Conservation (phyloP, 768 basidiomycete genomes). For the Tulasnella sp. region DNA sequence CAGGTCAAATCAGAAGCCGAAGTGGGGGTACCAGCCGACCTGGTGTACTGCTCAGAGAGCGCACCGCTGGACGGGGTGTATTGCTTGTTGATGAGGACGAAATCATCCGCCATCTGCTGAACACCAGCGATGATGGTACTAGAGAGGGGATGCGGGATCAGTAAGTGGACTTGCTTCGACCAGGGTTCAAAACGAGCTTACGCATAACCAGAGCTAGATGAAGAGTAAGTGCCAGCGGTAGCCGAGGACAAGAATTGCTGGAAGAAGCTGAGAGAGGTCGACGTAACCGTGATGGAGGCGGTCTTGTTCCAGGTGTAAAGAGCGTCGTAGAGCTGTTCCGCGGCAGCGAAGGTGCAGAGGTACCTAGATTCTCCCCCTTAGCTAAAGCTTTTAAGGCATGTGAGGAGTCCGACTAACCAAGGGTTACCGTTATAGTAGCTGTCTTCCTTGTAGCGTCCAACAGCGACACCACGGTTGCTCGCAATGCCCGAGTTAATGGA, state of each 20-base stretch:
- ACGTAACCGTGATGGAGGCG: slow-evolving; percentile 13
- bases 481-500: slow-evolving; percentile 49
- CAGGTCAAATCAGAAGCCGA: slow-evolving; percentile 14
- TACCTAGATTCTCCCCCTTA: slow-evolving; percentile 59
- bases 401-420: slow-evolving; percentile 1
- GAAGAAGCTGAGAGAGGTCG: slow-evolving; percentile 19
- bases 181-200: background rate
- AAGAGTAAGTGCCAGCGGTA: slow-evolving; percentile 12
- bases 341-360: slow-evolving; percentile 55
- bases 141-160: background rate
- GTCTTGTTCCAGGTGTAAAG: slow-evolving; percentile 14
- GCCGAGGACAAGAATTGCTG: slow-evolving; percentile 11
- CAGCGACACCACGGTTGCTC: slow-evolving; percentile 46
- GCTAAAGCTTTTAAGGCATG: background rate
- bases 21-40: background rate
- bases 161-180: background rate
- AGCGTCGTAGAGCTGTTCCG: slow-evolving; percentile 36
- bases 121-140: slow-evolving; percentile 5
- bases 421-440: slow-evolving; percentile 34
- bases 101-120: slow-evolving; percentile 5
- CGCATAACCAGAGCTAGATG: background rate
- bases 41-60: slow-evolving; percentile 14
- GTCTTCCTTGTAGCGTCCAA: slow-evolving; percentile 73
- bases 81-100: slow-evolving; percentile 1
- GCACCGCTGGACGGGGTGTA: slow-evolving; percentile 8